A percentile compares a stretch with the other conserved stretches of the same genome.
These are phyloP conservation scores for Claviceps sp. DNA, from an alignment of 2,329 filamentous ascomycete species.

Conservation along the genomic window DNA sequence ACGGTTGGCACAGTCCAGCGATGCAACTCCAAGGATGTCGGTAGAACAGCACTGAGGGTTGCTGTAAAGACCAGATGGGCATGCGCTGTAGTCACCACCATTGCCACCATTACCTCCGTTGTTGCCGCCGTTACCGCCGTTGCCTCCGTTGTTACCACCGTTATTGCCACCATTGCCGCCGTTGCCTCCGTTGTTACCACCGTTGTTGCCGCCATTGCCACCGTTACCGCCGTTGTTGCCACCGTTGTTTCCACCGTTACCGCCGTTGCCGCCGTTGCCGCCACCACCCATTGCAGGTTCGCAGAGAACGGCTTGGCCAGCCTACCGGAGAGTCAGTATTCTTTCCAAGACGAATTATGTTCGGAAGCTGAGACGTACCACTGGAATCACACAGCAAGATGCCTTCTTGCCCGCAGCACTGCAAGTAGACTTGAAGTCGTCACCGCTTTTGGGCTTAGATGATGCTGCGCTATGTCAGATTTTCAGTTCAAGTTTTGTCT, in stretches of 20 bases:
- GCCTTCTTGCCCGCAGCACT: conserved; percentile 1
- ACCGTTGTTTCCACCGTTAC: background rate
- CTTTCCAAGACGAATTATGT: background rate
- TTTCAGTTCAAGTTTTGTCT: background rate
- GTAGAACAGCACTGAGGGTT: conserved; percentile 33
- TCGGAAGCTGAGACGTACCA: conserved; percentile 1
- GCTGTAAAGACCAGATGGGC: conserved; percentile 11
- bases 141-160: too few species aligned
- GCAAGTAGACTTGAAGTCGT: conserved; percentile 4
- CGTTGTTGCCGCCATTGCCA: too few species aligned
- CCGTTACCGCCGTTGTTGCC: background rate
- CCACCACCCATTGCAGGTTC: background rate
- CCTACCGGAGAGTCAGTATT: background rate
- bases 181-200: too few species aligned
- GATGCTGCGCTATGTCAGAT: background rate
- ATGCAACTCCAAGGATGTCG: conserved; percentile 32
- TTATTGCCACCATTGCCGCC: too few species aligned
- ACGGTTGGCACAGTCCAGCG: conserved; percentile 27
- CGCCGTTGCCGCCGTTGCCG: background rate
- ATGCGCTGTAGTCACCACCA: conserved; percentile 2
- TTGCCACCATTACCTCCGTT: too few species aligned
- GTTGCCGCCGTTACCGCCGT: too few species aligned
- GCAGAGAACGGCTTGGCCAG: conserved; percentile 2
- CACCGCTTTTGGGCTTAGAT: background rate
- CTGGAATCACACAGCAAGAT: conserved; percentile 6